These are phyloP conservation scores for Thalassiosira pacifica DNA, from an alignment of 352 stramenopile genomes.

Conservation along the genomic window DNA sequence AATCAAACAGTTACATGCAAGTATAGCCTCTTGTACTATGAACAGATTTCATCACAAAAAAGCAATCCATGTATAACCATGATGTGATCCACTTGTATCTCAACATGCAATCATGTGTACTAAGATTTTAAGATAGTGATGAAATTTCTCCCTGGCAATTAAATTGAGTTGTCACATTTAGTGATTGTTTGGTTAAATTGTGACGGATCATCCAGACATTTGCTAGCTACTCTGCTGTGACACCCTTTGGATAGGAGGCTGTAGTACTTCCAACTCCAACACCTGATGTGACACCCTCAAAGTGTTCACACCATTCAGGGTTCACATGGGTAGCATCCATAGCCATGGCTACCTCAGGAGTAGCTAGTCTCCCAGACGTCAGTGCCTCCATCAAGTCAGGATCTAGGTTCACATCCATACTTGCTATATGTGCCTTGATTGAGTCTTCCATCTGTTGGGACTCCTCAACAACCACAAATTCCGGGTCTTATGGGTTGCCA, in stretches of 20 bases:
- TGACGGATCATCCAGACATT: conserved; percentile 49
- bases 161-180: conserved; percentile 5
- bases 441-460: too few species aligned
- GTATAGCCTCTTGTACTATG: conserved; percentile 55
- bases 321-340: too few species aligned
- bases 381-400: too few species aligned
- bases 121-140: conserved; percentile 30
- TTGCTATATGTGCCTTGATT: too few species aligned
- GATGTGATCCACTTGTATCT: conserved; percentile 35
- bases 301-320: too few species aligned
- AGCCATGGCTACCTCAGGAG: too few species aligned
- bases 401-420: too few species aligned
- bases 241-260: not conserved
- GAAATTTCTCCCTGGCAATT: not conserved
- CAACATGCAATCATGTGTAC: conserved; percentile 48
- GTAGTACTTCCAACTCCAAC: not conserved
- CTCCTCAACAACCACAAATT: too few species aligned
- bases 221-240: conserved; percentile 33
- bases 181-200: not conserved
- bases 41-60: conserved; percentile 53
- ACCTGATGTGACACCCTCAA: too few species aligned
- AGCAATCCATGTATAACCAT: conserved; percentile 52
- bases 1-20: conserved; percentile 59
- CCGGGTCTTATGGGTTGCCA: too few species aligned
- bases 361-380: too few species aligned